Conservation (phyloP, 768 basidiomycete species). For the Lactarius vividus region DNA sequence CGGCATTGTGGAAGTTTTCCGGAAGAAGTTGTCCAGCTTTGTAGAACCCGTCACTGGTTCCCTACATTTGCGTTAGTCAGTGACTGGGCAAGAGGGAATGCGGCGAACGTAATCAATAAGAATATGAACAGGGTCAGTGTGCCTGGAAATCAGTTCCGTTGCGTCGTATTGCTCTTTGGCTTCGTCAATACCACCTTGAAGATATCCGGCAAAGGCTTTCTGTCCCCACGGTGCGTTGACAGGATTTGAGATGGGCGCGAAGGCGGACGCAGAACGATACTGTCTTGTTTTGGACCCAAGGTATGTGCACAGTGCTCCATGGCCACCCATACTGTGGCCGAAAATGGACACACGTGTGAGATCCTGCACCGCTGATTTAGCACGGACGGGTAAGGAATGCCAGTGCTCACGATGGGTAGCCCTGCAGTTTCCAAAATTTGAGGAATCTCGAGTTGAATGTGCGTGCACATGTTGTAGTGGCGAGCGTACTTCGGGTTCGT, state of each 20-base stretch:
- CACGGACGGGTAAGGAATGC: background rate
- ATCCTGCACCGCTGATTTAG: slow-evolving; percentile 50
- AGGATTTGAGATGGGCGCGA: slow-evolving; percentile 84
- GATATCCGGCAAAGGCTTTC: slow-evolving; percentile 87
- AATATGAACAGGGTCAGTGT: slow-evolving; percentile 66
- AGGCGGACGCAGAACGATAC: slow-evolving; percentile 87
- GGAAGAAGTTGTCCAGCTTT: slow-evolving; percentile 86
- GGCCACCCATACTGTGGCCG: slow-evolving; percentile 98
- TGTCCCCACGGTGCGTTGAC: slow-evolving; percentile 86
- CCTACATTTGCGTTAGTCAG: slow-evolving; percentile 43
- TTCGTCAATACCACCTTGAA: slow-evolving; percentile 72
- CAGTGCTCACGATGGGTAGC: slow-evolving; percentile 64
- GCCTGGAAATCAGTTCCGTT: slow-evolving; percentile 69
- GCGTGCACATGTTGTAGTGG: slow-evolving; percentile 87
- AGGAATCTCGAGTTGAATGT: slow-evolving; percentile 83
- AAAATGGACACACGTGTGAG: slow-evolving; percentile 80
- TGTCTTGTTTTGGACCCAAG: slow-evolving; percentile 66
- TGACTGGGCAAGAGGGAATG: background rate
- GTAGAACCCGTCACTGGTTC: slow-evolving; percentile 79
- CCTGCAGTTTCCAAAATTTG: slow-evolving; percentile 67
- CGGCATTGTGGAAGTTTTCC: slow-evolving; percentile 80
- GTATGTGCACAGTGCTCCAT: slow-evolving; percentile 91
- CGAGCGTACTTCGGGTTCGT: slow-evolving; percentile 68
- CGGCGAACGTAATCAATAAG: slow-evolving; percentile 79
- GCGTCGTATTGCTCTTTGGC: slow-evolving; percentile 78